These are phyloP conservation scores for Fusarium sp. DNA, from an alignment of 2,329 filamentous ascomycete species.

Conservation along the genomic window DNA sequence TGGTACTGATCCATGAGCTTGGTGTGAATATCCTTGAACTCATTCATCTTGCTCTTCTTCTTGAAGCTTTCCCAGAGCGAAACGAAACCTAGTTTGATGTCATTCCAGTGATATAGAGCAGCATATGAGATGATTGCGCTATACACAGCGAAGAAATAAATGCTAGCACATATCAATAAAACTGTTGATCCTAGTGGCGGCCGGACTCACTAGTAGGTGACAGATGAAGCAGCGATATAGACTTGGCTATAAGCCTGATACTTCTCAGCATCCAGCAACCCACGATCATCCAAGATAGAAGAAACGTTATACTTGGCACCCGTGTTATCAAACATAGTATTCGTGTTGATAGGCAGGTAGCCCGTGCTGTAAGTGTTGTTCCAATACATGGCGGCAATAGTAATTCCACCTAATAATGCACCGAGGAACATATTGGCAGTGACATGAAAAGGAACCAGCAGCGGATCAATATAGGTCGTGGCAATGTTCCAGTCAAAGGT, in stretches of 20 bases:
- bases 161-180: not conserved
- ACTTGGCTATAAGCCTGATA: conserved; percentile 54
- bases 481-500: conserved; percentile 63
- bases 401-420: conserved; percentile 51
- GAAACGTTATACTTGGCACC: conserved; percentile 56
- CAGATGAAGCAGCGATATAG: conserved; percentile 46
- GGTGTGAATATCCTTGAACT: conserved; percentile 58
- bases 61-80: conserved; percentile 34
- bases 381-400: conserved; percentile 60
- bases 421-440: conserved; percentile 53
- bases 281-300: conserved; percentile 57
- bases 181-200: rapidly evolving
- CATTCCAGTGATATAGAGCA: conserved; percentile 51
- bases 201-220: conserved; percentile 34
- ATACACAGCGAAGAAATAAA: conserved; percentile 47
- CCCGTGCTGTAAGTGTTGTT: conserved; percentile 58
- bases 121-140: conserved; percentile 54
- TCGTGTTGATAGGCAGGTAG: conserved; percentile 63
- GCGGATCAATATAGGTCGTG: conserved; percentile 37
- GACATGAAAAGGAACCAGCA: conserved; percentile 56
- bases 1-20: conserved; percentile 58
- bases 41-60: conserved; percentile 7
- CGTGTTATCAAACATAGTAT: conserved; percentile 59
- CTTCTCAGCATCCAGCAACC: conserved; percentile 49
- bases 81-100: conserved; percentile 51